phyloP scores from a whole-genome alignment of 768 basidiomycete species.

The Auriculariales sp. region DNA sequence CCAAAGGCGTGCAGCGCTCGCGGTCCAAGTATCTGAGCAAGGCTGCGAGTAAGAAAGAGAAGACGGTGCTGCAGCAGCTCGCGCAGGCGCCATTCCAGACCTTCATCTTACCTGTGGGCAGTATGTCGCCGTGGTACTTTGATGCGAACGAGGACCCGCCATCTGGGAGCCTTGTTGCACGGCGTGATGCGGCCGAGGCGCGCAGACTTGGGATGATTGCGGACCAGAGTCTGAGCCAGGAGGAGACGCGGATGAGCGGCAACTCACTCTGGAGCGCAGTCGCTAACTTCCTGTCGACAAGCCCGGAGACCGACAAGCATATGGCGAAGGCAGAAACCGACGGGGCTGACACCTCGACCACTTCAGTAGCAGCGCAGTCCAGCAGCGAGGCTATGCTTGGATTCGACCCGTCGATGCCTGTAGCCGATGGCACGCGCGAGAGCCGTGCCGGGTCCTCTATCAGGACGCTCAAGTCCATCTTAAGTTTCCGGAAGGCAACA shows the following conservation, averaged over 20 bases:
- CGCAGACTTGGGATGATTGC: constrained; percentile 57
- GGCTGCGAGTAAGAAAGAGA: constrained; percentile 13
- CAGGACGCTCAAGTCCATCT: too few relatives aligned
- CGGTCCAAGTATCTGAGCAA: constrained; percentile 28
- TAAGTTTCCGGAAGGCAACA: too few relatives aligned
- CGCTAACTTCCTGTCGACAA: constrained; percentile 44
- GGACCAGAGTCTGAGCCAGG: constrained; percentile 47
- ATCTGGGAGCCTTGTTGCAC: constrained; percentile 80
- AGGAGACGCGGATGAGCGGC: constrained; percentile 40
- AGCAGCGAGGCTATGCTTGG: too few relatives aligned
- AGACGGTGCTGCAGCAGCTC: constrained; percentile 10
- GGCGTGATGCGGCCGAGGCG: constrained; percentile 76
- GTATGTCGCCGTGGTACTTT: constrained; percentile 79
- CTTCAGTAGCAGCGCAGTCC: too few relatives aligned
- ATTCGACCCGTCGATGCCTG: too few relatives aligned
- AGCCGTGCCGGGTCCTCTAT: too few relatives aligned
- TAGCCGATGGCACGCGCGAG: too few relatives aligned
- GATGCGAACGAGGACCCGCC: constrained; percentile 73
- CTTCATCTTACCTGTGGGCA: constrained; percentile 39
- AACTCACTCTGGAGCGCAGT: constrained; percentile 63
- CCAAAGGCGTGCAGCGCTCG: constrained; percentile 45
- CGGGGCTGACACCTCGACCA: background rate
- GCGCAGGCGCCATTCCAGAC: constrained; percentile 15
- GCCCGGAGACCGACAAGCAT: constrained; percentile 29
- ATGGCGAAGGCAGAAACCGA: constrained; percentile 3